These are phyloP conservation scores for Plantago rigida DNA, from an alignment of 305 asterid genomes.

Conservation along the genomic window DNA sequence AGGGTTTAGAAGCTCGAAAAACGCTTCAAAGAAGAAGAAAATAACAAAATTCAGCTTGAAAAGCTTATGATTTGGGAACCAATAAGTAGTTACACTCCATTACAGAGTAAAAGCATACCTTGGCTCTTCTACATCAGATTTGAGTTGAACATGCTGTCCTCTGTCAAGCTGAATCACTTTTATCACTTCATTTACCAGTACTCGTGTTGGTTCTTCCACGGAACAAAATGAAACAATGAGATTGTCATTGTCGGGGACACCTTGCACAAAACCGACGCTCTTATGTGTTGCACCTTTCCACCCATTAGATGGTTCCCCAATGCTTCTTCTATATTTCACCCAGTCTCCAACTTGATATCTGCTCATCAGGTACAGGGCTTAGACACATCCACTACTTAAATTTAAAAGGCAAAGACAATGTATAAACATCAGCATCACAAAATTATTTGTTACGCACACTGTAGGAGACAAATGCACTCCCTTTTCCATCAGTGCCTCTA, in stretches of 20 bases:
- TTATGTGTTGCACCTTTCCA: slow-evolving; percentile 88
- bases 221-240: slow-evolving; percentile 77
- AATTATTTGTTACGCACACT: slow-evolving; percentile 39
- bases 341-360: slow-evolving; percentile 88
- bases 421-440: slow-evolving; percentile 15
- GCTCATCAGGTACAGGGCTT: slow-evolving; percentile 21
- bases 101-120: slow-evolving; percentile 42
- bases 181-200: slow-evolving; percentile 60
- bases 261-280: slow-evolving; percentile 92
- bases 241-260: slow-evolving; percentile 61
- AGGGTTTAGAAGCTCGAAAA: neutral
- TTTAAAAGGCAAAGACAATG: slow-evolving; percentile 14
- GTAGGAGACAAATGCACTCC: slow-evolving; percentile 80
- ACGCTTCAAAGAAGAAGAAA: neutral
- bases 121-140: slow-evolving; percentile 78
- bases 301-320: slow-evolving; percentile 66
- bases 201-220: slow-evolving; percentile 48
- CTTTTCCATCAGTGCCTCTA: slow-evolving; percentile 64
- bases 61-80: neutral
- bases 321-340: slow-evolving; percentile 79
- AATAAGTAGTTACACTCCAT: neutral
- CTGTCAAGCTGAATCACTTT: slow-evolving; percentile 91
- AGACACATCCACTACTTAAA: slow-evolving; percentile 19
- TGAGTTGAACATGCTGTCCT: slow-evolving; percentile 95
- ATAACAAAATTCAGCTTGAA: neutral